phyloP scores from a whole-genome alignment of 2,329 filamentous ascomycete species.

The Trichoderma sp. region DNA sequence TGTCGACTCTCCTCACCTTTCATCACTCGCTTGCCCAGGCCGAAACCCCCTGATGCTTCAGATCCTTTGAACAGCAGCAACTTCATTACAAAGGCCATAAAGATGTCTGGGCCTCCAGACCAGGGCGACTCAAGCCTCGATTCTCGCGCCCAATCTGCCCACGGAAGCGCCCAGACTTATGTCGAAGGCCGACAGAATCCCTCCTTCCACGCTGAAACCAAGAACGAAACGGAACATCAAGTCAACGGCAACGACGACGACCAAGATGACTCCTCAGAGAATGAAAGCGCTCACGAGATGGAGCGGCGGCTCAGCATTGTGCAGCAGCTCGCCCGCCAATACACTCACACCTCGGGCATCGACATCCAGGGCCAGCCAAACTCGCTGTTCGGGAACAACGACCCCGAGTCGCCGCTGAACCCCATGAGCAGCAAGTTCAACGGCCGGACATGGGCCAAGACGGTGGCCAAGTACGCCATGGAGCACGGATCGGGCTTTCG shows the following conservation, averaged over 20 bases:
- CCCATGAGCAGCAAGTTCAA: conserved; percentile 47
- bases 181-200: conserved; percentile 7
- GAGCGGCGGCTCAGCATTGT: conserved; percentile 12
- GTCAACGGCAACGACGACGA: background rate
- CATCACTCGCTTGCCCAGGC: background rate
- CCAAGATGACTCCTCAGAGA: background rate
- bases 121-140: conserved; percentile 7
- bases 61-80: background rate
- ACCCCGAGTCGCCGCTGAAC: conserved; percentile 37
- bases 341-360: conserved; percentile 20
- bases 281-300: conserved; percentile 6
- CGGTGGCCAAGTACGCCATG: conserved; percentile 37
- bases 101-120: conserved; percentile 10
- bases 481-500: conserved; percentile 31
- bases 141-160: conserved; percentile 20
- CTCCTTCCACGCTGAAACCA: background rate
- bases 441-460: conserved; percentile 47
- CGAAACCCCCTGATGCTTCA: background rate
- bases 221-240: background rate
- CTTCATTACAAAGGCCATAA: background rate
- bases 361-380: conserved; percentile 15
- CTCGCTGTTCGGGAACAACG: conserved; percentile 12
- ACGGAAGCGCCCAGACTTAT: conserved; percentile 16
- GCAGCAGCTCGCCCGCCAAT: conserved; percentile 14
- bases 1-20: too few relatives aligned